phyloP scores from a whole-genome alignment of 2,329 filamentous ascomycete species.

The Penicillium sp. region DNA sequence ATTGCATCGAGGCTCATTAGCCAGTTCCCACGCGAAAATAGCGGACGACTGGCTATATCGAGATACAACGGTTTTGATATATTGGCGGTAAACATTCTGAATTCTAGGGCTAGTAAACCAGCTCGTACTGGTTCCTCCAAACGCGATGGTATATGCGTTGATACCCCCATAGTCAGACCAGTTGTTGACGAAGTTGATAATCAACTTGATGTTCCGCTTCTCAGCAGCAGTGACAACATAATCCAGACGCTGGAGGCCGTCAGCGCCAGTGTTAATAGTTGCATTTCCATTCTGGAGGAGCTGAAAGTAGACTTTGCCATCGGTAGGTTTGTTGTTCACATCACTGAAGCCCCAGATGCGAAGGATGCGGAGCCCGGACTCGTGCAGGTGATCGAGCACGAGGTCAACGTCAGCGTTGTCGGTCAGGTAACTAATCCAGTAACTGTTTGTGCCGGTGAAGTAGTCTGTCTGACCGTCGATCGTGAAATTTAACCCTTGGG shows the following conservation, averaged over 20 bases:
- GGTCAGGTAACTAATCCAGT: slow-evolving; percentile 58
- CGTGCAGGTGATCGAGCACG: slow-evolving; percentile 35
- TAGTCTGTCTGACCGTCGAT: slow-evolving; percentile 48
- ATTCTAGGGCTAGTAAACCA: slow-evolving; percentile 62
- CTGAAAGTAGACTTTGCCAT: slow-evolving; percentile 53
- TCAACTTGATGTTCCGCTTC: slow-evolving; percentile 63
- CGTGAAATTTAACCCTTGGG: slow-evolving; percentile 37
- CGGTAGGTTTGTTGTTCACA: slow-evolving; percentile 44
- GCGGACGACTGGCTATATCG: slow-evolving; percentile 63
- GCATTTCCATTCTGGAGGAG: slow-evolving; percentile 38
- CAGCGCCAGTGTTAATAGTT: slow-evolving; percentile 65
- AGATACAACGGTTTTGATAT: slow-evolving; percentile 64
- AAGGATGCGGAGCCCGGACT: slow-evolving; percentile 54
- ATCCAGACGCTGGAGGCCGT: slow-evolving; percentile 69
- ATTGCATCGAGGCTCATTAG: slow-evolving; percentile 69
- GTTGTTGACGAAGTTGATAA: slow-evolving; percentile 65
- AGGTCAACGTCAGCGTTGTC: slow-evolving; percentile 54
- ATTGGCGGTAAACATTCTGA: slow-evolving; percentile 64
- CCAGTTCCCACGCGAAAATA: slow-evolving; percentile 70
- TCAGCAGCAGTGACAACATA: slow-evolving; percentile 66
- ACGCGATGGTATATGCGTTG: slow-evolving; percentile 60
- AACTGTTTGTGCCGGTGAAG: slow-evolving; percentile 56
- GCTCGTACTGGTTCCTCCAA: slow-evolving; percentile 55
- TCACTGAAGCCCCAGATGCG: slow-evolving; percentile 61
- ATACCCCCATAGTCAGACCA: slow-evolving; percentile 72